A percentile compares a stretch with the other conserved stretches of the same genome.
Conservation (phyloP, 1,284 basidiomycete species). For the Marasmius sp. region DNA sequence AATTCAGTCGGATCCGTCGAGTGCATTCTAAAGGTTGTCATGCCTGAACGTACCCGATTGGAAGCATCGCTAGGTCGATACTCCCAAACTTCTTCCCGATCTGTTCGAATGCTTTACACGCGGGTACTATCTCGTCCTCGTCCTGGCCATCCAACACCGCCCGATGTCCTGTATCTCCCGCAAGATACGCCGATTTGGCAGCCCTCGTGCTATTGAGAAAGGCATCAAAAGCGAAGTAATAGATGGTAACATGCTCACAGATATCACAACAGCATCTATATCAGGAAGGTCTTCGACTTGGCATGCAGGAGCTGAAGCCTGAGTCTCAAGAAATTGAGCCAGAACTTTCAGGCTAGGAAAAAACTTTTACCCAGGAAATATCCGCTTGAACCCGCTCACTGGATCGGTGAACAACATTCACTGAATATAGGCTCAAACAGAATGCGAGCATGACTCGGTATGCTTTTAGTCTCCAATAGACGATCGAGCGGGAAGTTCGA, state of each 20-base stretch:
- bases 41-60: slow-evolving; percentile 47
- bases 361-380: slow-evolving; percentile 6
- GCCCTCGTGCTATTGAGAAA: slow-evolving; percentile 1
- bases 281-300: slow-evolving; percentile 46
- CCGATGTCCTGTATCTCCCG: slow-evolving; percentile 55
- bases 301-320: slow-evolving; percentile 49
- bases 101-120: slow-evolving; percentile 56
- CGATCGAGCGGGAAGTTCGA: slow-evolving; percentile 2
- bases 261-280: slow-evolving; percentile 52
- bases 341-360: not conserved
- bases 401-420: slow-evolving; percentile 9
- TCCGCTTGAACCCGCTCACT: slow-evolving; percentile 2
- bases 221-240: not conserved
- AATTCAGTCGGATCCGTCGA: not conserved
- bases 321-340: not conserved
- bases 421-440: not conserved
- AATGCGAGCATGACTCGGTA: not conserved
- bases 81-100: slow-evolving; percentile 50
- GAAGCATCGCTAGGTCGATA: slow-evolving; percentile 49
- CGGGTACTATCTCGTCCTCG: slow-evolving; percentile 35
- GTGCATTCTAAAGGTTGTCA: not conserved
- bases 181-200: slow-evolving; percentile 47
- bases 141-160: slow-evolving; percentile 32
- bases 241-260: slow-evolving; percentile 25
- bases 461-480: not conserved